Evolutionary conservation across 1,284 basidiomycete species (phyloP).

Genomic region (Pholiota adiposa): DNA sequence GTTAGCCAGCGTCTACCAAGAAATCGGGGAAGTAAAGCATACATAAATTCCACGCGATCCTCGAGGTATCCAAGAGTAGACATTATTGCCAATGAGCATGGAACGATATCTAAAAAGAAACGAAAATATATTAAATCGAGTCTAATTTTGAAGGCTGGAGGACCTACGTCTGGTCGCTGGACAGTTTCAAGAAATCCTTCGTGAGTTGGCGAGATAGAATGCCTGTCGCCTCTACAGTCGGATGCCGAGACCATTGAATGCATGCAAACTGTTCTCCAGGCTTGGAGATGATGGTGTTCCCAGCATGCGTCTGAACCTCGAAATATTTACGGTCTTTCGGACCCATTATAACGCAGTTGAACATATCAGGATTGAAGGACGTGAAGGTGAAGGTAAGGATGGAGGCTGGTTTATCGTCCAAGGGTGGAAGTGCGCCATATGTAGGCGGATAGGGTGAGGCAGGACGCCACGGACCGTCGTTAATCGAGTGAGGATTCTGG

Average conservation of each 20-base stretch:
- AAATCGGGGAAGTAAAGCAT: not conserved
- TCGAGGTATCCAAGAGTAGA: conserved; percentile 20
- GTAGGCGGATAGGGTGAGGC: conserved; percentile 24
- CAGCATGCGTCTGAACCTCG: conserved; percentile 18
- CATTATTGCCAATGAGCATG: conserved; percentile 14
- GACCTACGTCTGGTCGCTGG: conserved; percentile 23
- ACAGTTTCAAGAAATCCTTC: conserved; percentile 26
- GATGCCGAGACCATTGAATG: conserved; percentile 27
- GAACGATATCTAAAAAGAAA: conserved; percentile 23
- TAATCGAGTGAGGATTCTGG: conserved; percentile 26
- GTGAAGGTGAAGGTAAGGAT: conserved; percentile 24
- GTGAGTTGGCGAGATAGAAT: conserved; percentile 21
- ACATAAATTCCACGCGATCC: conserved; percentile 17
- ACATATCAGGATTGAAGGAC: conserved; percentile 20
- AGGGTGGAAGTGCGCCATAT: conserved; percentile 26
- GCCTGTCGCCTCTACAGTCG: conserved; percentile 22
- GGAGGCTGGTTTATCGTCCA: conserved; percentile 11
- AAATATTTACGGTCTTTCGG: conserved; percentile 23
- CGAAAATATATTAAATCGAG: no score
- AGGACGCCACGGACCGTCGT: conserved; percentile 21
- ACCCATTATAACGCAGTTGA: conserved; percentile 26
- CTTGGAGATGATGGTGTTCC: conserved; percentile 22
- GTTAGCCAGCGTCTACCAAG: no score
- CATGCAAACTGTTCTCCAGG: conserved; percentile 20
- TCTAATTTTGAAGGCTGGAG: no score